Evolutionary conservation across 345 rosid genomes (phyloP).

Genomic region (Bruguiera gymnorhiza): DNA sequence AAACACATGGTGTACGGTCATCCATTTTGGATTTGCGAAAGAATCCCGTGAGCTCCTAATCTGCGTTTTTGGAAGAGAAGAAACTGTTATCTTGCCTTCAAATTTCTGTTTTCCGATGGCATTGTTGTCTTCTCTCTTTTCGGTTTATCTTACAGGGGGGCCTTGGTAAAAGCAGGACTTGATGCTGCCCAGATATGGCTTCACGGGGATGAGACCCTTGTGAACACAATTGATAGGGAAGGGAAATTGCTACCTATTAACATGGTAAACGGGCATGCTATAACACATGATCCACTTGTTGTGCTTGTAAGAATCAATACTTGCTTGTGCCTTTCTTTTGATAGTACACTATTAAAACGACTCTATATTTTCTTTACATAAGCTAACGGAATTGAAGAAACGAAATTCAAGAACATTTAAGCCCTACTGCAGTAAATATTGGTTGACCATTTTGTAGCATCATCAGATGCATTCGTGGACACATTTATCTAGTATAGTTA

Average conservation of each 20-base stretch:
- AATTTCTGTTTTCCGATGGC: conserved; percentile 12
- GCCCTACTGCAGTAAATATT: too few relatives aligned
- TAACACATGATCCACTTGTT: conserved; percentile 85
- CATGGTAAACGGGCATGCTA: conserved; percentile 72
- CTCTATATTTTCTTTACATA: too few relatives aligned
- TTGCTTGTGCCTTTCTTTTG: background rate
- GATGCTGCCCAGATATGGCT: conserved; percentile 92
- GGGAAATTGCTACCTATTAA: conserved; percentile 70
- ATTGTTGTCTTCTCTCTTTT: background rate
- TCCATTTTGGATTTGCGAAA: conserved; percentile 83
- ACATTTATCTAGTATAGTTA: too few relatives aligned
- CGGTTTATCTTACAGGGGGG: conserved; percentile 55
- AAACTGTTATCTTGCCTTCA: background rate
- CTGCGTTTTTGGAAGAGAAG: background rate
- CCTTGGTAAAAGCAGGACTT: conserved; percentile 80
- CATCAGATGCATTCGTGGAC: too few relatives aligned
- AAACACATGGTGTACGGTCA: conserved; percentile 65
- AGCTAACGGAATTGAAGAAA: too few relatives aligned
- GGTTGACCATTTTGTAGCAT: too few relatives aligned
- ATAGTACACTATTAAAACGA: background rate
- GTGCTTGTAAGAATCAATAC: conserved; percentile 61
- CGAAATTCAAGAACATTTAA: too few relatives aligned
- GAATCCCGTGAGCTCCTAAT: conserved; percentile 55
- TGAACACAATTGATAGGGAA: conserved; percentile 76
- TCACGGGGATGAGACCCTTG: conserved; percentile 86